Conservation (phyloP, 257 asterid genomes). For the Dorcoceras hygrometricum region DNA sequence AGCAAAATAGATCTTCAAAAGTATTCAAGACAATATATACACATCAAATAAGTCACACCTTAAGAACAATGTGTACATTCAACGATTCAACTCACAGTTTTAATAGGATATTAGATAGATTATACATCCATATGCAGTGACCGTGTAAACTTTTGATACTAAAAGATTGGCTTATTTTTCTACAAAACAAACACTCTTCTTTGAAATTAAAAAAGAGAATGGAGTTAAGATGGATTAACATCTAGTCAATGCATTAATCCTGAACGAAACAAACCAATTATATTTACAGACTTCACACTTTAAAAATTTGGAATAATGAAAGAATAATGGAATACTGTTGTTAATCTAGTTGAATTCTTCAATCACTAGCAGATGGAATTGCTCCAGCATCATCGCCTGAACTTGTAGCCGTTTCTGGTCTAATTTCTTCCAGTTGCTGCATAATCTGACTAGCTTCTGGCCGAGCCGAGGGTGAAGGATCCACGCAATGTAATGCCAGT, state of each 20-base stretch:
- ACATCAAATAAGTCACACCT: too few relatives aligned
- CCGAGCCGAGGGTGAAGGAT: conserved; percentile 48
- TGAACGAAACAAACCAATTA: background rate
- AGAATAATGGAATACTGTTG: conserved; percentile 26
- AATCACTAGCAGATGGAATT: conserved; percentile 32
- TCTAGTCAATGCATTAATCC: background rate
- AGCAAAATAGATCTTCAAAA: too few relatives aligned
- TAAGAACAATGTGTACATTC: too few relatives aligned
- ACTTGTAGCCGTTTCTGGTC: conserved; percentile 35
- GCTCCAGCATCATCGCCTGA: conserved; percentile 32
- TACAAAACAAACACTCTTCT: background rate
- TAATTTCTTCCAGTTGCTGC: conserved; percentile 50
- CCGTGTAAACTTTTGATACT: background rate
- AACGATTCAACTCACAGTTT: too few relatives aligned
- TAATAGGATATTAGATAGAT: too few relatives aligned
- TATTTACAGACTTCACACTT: background rate
- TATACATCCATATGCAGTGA: too few relatives aligned
- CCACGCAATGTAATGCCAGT: conserved; percentile 52
- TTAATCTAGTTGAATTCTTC: background rate
- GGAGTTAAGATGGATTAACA: conserved; percentile 34
- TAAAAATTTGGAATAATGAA: conserved; percentile 34
- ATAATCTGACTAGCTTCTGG: conserved; percentile 45
- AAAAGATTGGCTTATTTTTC: background rate
- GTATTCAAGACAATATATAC: too few relatives aligned
- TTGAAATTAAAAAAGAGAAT: background rate